These are phyloP conservation scores for Goffeauzyma gilvescens DNA, from an alignment of 768 basidiomycete genomes.

Conservation along the genomic window DNA sequence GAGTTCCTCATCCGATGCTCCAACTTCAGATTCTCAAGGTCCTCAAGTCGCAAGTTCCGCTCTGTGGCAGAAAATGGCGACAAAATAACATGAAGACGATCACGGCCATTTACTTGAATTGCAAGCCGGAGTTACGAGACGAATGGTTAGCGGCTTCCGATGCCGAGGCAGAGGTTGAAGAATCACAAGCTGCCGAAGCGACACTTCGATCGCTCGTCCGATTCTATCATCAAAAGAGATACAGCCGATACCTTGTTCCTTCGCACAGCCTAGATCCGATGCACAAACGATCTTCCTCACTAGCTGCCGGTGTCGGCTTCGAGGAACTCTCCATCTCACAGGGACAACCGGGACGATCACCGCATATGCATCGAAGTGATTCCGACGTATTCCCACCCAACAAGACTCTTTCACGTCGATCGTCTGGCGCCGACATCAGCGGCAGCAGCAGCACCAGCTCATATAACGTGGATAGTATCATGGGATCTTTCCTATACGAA, in stretches of 20 bases:
- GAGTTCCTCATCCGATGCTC: constrained; percentile 81
- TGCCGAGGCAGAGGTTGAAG: constrained; percentile 72
- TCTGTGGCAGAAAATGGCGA: constrained; percentile 92
- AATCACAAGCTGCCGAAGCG: constrained; percentile 77
- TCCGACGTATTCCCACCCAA: constrained; percentile 83
- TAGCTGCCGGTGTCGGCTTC: constrained; percentile 17
- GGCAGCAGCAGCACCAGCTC: constrained; percentile 53
- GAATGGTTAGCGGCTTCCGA: constrained; percentile 93
- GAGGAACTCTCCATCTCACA: constrained; percentile 9
- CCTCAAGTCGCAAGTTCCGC: constrained; percentile 97
- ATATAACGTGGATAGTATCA: constrained; percentile 69
- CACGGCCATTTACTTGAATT: constrained; percentile 92
- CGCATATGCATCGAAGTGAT: constrained; percentile 34
- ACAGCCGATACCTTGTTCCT: constrained; percentile 41
- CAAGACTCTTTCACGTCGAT: constrained; percentile 58
- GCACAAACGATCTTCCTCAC: constrained; percentile 29
- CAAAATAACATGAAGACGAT: constrained; percentile 99
- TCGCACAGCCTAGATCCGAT: constrained; percentile 53
- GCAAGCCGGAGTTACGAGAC: constrained; percentile 85
- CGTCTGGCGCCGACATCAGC: constrained; percentile 67
- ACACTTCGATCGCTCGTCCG: constrained; percentile 82
- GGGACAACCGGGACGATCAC: constrained; percentile 3
- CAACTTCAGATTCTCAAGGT: constrained; percentile 88
- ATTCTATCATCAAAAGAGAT: constrained; percentile 88
- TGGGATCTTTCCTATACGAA: constrained; percentile 76